These are phyloP conservation scores for Fomitopsis serialis DNA, from an alignment of 768 basidiomycete genomes.

Conservation along the genomic window DNA sequence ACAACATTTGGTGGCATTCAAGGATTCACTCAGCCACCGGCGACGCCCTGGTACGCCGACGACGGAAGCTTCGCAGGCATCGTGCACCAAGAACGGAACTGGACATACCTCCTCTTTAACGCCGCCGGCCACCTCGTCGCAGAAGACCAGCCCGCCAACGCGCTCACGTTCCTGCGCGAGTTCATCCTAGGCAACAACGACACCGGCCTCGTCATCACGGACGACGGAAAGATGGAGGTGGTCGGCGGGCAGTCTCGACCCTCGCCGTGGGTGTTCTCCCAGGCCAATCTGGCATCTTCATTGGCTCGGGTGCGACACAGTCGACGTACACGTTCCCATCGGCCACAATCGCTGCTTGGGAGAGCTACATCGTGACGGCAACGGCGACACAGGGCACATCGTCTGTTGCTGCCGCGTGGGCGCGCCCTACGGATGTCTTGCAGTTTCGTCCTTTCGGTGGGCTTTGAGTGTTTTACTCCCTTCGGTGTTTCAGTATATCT, in stretches of 20 bases:
- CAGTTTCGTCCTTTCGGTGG: not conserved
- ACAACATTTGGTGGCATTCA: slow-evolving; percentile 75
- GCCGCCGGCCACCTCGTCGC: slow-evolving; percentile 38
- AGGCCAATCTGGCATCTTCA: slow-evolving; percentile 51
- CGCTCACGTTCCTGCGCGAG: slow-evolving; percentile 44
- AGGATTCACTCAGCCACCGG: slow-evolving; percentile 65
- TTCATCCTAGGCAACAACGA: slow-evolving; percentile 61
- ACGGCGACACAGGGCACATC: slow-evolving; percentile 7
- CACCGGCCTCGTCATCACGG: slow-evolving; percentile 47
- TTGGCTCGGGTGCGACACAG: slow-evolving; percentile 34
- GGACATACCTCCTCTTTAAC: slow-evolving; percentile 35
- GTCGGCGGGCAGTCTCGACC: slow-evolving; percentile 44
- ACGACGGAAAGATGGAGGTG: slow-evolving; percentile 24
- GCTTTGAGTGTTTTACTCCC: not conserved
- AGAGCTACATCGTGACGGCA: slow-evolving; percentile 23
- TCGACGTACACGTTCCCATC: slow-evolving; percentile 21
- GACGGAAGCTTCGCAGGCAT: slow-evolving; percentile 57
- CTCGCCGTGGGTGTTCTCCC: slow-evolving; percentile 43
- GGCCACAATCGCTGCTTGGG: slow-evolving; percentile 29
- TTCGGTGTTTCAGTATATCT: not conserved
- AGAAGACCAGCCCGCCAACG: slow-evolving; percentile 33
- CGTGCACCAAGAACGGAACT: slow-evolving; percentile 69
- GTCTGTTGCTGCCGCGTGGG: not conserved
- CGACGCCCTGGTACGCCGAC: slow-evolving; percentile 64
- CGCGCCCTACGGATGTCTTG: not conserved